These are phyloP conservation scores for Thyridium curvatum DNA, from an alignment of 2,329 filamentous ascomycete genomes.

Conservation along the genomic window DNA sequence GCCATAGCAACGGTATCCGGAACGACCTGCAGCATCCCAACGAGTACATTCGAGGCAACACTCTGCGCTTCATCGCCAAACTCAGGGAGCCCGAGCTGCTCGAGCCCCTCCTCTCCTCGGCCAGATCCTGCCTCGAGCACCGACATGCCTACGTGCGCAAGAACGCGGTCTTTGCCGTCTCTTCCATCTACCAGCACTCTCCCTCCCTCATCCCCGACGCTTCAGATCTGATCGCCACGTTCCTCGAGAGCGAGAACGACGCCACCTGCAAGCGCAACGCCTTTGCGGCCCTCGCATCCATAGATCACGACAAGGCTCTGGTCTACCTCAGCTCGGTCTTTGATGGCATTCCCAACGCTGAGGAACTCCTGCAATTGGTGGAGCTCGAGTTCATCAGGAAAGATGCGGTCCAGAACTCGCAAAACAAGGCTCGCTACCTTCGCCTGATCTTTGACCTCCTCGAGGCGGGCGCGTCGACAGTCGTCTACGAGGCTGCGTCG, in stretches of 20 bases:
- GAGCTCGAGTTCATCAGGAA: slow-evolving; percentile 97
- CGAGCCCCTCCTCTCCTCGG: slow-evolving; percentile 89
- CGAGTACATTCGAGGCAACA: slow-evolving; percentile 97
- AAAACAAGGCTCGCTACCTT: slow-evolving; percentile 94
- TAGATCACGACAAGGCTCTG: slow-evolving; percentile 89
- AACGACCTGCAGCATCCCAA: slow-evolving; percentile 97
- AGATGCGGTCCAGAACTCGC: slow-evolving; percentile 88
- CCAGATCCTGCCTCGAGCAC: slow-evolving; percentile 87
- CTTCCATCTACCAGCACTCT: slow-evolving; percentile 87
- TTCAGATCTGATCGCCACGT: slow-evolving; percentile 81
- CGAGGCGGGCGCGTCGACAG: slow-evolving; percentile 87
- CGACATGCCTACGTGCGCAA: slow-evolving; percentile 97
- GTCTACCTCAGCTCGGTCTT: slow-evolving; percentile 85
- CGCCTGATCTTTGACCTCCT: slow-evolving; percentile 94
- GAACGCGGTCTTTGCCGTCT: slow-evolving; percentile 92
- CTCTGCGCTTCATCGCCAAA: slow-evolving; percentile 96
- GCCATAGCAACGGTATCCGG: slow-evolving; percentile 82
- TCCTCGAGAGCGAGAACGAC: slow-evolving; percentile 87
- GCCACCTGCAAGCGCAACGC: slow-evolving; percentile 97
- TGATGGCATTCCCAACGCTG: slow-evolving; percentile 87
- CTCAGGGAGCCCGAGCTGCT: slow-evolving; percentile 92
- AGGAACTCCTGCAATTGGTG: slow-evolving; percentile 87
- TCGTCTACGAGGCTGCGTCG: slow-evolving; percentile 95
- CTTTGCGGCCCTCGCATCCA: slow-evolving; percentile 83
- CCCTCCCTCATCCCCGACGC: slow-evolving; percentile 92